phyloP scores from a whole-genome alignment of 805 yeast species.

The Metschnikowia anglica region DNA sequence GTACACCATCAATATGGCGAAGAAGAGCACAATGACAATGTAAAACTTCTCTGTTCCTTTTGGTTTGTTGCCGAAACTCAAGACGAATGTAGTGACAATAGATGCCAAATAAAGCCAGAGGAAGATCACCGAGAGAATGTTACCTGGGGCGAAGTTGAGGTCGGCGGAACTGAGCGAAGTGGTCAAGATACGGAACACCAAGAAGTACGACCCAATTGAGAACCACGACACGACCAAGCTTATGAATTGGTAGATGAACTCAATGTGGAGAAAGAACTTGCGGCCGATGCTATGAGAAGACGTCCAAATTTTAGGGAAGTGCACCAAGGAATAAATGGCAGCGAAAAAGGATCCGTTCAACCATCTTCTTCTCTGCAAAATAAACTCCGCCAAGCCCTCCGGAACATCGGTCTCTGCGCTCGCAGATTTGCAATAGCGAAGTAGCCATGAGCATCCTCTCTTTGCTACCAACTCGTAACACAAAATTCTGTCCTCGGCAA shows the following conservation, averaged over 20 bases:
- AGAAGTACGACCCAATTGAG: slow-evolving; percentile 58
- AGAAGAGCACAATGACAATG: slow-evolving; percentile 51
- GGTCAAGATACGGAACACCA: slow-evolving; percentile 62
- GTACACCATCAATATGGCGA: slow-evolving; percentile 61
- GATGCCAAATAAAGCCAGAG: slow-evolving; percentile 57
- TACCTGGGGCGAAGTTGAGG: slow-evolving; percentile 46
- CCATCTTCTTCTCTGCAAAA: slow-evolving; percentile 67
- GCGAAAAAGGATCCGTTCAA: slow-evolving; percentile 70
- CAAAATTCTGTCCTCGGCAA: slow-evolving; percentile 68
- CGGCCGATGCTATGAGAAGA: slow-evolving; percentile 53
- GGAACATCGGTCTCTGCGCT: slow-evolving; percentile 72
- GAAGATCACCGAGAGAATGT: slow-evolving; percentile 49
- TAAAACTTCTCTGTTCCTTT: slow-evolving; percentile 58
- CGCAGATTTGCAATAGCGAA: slow-evolving; percentile 61
- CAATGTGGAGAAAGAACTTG: slow-evolving; percentile 51
- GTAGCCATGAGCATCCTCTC: slow-evolving; percentile 55
- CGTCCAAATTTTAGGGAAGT: slow-evolving; percentile 55
- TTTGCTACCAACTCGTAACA: slow-evolving; percentile 66
- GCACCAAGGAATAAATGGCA: slow-evolving; percentile 54
- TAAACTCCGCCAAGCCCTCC: slow-evolving; percentile 58
- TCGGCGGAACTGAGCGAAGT: slow-evolving; percentile 44
- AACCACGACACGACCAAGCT: slow-evolving; percentile 62
- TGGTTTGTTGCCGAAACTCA: slow-evolving; percentile 65
- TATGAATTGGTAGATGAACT: slow-evolving; percentile 54
- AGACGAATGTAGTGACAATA: slow-evolving; percentile 56